Evolutionary conservation across 2,329 filamentous ascomycete species (phyloP).

Genomic region (Talaromyces amestolkiae): DNA sequence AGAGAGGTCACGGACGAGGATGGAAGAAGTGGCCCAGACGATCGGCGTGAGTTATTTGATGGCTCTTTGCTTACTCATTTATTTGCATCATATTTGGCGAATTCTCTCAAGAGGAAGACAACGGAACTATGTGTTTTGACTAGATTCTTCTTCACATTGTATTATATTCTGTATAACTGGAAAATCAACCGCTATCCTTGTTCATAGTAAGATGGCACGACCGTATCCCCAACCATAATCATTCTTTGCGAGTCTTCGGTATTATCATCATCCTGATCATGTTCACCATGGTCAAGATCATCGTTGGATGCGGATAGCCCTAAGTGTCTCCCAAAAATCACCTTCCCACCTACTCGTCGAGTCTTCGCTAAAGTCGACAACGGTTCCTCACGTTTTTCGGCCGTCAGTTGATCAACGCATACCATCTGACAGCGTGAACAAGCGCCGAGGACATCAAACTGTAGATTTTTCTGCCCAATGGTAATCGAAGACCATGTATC

Average conservation of each 20-base stretch:
- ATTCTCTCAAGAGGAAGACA: conserved; percentile 4
- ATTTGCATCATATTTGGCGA: conserved; percentile 10
- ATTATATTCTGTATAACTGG: conserved; percentile 18
- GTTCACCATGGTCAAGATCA: conserved; percentile 17
- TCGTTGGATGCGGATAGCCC: conserved; percentile 32
- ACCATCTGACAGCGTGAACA: conserved; percentile 96
- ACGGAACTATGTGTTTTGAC: conserved; percentile 4
- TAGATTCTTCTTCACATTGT: conserved; percentile 15
- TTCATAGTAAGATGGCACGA: conserved; percentile 32
- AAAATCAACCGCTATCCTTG: conserved; percentile 1
- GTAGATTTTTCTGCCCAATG: conserved; percentile 53
- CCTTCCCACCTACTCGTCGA: conserved; percentile 75
- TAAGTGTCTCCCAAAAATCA: conserved; percentile 83
- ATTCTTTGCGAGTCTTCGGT: conserved; percentile 4
- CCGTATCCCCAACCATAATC: conserved; percentile 41
- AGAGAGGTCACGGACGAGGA: conserved; percentile 69
- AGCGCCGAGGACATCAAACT: conserved; percentile 66
- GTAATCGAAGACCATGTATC: conserved; percentile 70
- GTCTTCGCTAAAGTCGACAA: conserved; percentile 87
- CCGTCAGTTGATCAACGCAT: conserved; percentile 83
- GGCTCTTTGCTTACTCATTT: neutral
- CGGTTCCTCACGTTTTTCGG: conserved; percentile 74
- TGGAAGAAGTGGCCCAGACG: conserved; percentile 71
- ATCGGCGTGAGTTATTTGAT: conserved; percentile 21
- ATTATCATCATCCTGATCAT: conserved; percentile 17